Conservation (phyloP, 192 early-diverging fungal species). For the Gaertneriomyces sp. region DNA sequence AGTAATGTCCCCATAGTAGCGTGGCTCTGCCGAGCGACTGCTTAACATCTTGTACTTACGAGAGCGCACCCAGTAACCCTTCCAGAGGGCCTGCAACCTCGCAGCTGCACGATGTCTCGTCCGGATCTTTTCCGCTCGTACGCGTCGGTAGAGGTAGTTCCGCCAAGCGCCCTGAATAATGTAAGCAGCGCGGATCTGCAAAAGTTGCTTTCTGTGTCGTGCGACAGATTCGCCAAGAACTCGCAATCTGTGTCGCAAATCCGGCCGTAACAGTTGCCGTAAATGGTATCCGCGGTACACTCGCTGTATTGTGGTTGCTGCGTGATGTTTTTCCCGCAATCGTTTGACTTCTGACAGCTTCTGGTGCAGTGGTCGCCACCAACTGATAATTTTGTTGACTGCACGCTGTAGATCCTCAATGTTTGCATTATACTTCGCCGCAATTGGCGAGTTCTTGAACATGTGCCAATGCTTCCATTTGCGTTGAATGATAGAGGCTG, state of each 20-base stretch:
- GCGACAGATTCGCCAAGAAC: constrained; percentile 46
- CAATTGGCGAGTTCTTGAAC: constrained; percentile 55
- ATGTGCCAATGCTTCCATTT: constrained; percentile 55
- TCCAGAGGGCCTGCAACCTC: constrained; percentile 55
- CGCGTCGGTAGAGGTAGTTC: constrained; percentile 33
- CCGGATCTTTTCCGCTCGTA: constrained; percentile 49
- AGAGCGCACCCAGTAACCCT: constrained; percentile 56
- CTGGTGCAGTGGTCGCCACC: constrained; percentile 54
- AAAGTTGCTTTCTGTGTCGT: constrained; percentile 42
- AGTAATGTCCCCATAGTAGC: neutral
- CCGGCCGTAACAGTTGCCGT: constrained; percentile 45
- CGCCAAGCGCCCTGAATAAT: constrained; percentile 52
- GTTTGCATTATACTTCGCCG: constrained; percentile 45
- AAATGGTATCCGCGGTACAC: constrained; percentile 51
- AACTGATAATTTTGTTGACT: constrained; percentile 44
- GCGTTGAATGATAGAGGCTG: constrained; percentile 47
- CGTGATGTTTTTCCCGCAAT: constrained; percentile 40
- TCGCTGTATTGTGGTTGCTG: constrained; percentile 49
- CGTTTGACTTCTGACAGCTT: constrained; percentile 37
- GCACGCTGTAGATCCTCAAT: constrained; percentile 50
- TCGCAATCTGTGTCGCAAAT: constrained; percentile 39
- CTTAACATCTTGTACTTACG: constrained; percentile 32
- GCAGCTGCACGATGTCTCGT: constrained; percentile 52
- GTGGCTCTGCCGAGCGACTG: neutral
- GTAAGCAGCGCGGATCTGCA: constrained; percentile 47